phyloP scores from a whole-genome alignment of 2,329 filamentous ascomycete genomes.

The Trichocomaceae sp. region DNA sequence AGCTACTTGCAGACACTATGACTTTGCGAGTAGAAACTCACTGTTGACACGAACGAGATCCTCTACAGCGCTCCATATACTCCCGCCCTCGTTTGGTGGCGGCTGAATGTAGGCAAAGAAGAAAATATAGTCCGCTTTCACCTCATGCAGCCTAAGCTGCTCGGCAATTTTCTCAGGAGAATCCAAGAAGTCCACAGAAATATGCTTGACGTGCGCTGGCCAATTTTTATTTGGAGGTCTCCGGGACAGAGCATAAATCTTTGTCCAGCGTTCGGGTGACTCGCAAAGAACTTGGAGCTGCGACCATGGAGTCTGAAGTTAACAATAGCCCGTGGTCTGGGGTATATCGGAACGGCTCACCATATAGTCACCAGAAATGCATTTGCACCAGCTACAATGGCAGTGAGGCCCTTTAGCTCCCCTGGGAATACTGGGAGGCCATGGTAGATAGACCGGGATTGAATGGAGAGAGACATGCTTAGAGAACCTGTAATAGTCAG shows the following conservation, averaged over 20 bases:
- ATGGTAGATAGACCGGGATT: constrained; percentile 38
- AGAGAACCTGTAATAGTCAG: neutral
- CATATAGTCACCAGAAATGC: constrained; percentile 7
- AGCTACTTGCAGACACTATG: neutral
- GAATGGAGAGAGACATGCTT: constrained; percentile 3
- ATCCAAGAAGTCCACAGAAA: constrained; percentile 1
- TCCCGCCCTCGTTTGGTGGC: constrained; percentile 21
- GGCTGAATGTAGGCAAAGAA: constrained; percentile 11
- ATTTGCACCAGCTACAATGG: constrained; percentile 8
- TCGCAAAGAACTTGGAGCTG: constrained; percentile 2
- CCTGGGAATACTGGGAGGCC: constrained; percentile 5
- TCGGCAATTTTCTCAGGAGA: constrained; percentile 4
- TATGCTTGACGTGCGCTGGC: constrained; percentile 6
- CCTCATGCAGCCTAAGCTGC: constrained; percentile 15
- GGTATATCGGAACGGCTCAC: neutral
- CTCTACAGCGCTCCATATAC: constrained; percentile 7
- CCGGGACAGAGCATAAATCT: constrained; percentile 7
- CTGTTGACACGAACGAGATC: constrained; percentile 7
- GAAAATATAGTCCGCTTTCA: constrained; percentile 18
- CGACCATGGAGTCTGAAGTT: neutral
- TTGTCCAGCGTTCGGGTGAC: constrained; percentile 5
- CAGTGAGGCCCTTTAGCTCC: constrained; percentile 7
- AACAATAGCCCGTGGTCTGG: neutral
- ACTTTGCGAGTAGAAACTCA: neutral
- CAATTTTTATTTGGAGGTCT: constrained; percentile 23